Percentiles rank a stretch among this genome's conserved stretches.
Evolutionary conservation across 257 asterid genomes (phyloP).

Genomic region (Solanum clarkiae): DNA sequence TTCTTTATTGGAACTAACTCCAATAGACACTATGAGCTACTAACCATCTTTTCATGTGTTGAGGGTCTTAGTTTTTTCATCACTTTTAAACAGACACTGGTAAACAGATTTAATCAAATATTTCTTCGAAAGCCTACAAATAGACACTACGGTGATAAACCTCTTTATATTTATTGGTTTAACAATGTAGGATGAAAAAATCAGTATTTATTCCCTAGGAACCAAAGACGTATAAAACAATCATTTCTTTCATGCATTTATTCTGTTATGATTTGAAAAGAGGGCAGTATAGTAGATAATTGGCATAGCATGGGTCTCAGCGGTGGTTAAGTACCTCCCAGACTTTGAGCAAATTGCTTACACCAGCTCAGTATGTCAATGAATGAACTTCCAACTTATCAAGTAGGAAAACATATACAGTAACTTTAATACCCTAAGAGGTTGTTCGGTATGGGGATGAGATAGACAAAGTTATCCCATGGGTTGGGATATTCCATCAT

Average conservation of each 20-base stretch:
- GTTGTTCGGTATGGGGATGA: no score
- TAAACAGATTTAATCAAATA: not conserved
- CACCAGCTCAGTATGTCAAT: not conserved
- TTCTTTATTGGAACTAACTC: not conserved
- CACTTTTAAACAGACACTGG: not conserved
- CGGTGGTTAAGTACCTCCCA: not conserved
- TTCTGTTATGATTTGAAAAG: rapidly evolving
- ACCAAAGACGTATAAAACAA: not conserved
- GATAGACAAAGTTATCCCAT: no score
- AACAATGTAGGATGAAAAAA: not conserved
- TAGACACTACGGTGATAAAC: not conserved
- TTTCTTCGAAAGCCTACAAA: not conserved
- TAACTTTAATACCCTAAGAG: not conserved
- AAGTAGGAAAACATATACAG: not conserved
- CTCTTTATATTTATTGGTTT: not conserved
- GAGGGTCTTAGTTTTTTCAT: not conserved
- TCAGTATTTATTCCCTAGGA: not conserved
- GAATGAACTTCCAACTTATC: not conserved
- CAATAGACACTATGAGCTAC: not conserved
- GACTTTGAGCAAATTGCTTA: not conserved
- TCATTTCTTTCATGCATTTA: not conserved
- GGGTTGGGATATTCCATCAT: not conserved
- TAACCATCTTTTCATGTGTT: not conserved
- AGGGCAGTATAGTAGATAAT: not conserved
- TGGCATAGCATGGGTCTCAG: not conserved